Percentiles rank a stretch among this genome's conserved stretches.
Evolutionary conservation across 805 yeast genomes (phyloP).

Genomic region (Nakazawaea populi): DNA sequence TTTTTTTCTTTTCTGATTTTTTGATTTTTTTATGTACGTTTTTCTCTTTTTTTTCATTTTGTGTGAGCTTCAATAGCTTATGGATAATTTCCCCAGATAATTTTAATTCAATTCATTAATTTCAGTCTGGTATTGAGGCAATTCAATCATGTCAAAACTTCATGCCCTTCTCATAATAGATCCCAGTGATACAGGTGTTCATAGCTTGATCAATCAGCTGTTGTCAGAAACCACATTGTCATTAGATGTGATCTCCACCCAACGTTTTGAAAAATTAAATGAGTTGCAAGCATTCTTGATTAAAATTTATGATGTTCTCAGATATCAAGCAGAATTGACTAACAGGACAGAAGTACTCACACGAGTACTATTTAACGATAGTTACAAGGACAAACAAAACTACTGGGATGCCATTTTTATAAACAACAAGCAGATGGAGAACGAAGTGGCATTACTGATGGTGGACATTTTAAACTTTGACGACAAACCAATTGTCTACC

Average conservation of each 20-base stretch:
- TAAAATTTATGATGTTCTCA: conserved; percentile 22
- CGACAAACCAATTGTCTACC: conserved; percentile 2
- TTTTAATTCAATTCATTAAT: too few relatives aligned
- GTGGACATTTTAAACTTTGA: not conserved
- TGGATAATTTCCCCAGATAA: too few relatives aligned
- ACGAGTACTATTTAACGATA: conserved; percentile 13
- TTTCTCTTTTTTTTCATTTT: not conserved
- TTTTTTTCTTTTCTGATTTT: too few relatives aligned
- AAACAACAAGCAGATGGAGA: conserved; percentile 7
- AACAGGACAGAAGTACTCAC: conserved; percentile 11
- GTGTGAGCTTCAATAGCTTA: too few relatives aligned
- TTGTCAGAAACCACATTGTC: not conserved
- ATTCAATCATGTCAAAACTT: not conserved
- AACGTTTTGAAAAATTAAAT: conserved; percentile 17
- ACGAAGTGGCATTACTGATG: not conserved
- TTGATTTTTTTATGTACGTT: too few relatives aligned
- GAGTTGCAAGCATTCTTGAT: conserved; percentile 25
- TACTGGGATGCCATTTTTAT: conserved; percentile 9
- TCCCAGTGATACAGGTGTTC: conserved; percentile 2
- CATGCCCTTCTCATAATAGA: conserved; percentile 4
- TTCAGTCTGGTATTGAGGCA: too few relatives aligned
- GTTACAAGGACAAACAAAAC: conserved; percentile 1
- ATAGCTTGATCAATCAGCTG: conserved; percentile 4
- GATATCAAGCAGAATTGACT: conserved; percentile 13
- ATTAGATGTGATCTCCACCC: conserved; percentile 22